Evolutionary conservation across 345 rosid species (phyloP).

Genomic region (Salix koriyanagi): DNA sequence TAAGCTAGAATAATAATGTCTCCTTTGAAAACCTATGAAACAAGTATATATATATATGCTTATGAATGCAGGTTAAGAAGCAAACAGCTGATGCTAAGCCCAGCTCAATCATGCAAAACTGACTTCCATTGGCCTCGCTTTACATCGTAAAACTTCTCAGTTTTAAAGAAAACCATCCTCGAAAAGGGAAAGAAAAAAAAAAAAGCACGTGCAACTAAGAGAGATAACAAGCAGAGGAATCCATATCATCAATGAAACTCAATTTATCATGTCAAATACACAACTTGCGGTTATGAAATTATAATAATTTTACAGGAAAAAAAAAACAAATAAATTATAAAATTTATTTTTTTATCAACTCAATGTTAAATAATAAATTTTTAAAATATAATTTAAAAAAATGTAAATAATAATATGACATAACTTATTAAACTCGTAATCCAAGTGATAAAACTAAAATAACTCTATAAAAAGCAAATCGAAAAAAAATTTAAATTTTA

Average conservation of each 20-base stretch:
- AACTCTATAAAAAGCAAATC: too few relatives aligned
- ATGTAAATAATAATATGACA: too few relatives aligned
- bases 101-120: not conserved
- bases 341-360: too few relatives aligned
- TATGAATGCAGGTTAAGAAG: not conserved
- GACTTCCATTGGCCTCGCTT: not conserved
- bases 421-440: too few relatives aligned
- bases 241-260: constrained; percentile 3
- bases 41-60: not conserved
- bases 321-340: too few relatives aligned
- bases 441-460: too few relatives aligned
- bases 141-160: not conserved
- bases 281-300: too few relatives aligned
- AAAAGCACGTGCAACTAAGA: not conserved
- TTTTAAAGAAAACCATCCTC: not conserved
- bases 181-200: not conserved
- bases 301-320: too few relatives aligned
- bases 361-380: too few relatives aligned
- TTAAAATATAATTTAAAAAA: too few relatives aligned
- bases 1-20: not conserved
- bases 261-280: too few relatives aligned
- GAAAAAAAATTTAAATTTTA: too few relatives aligned
- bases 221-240: not conserved
- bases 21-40: not conserved
- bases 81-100: not conserved